Base-by-base conservation (phyloP, 2,329 filamentous ascomycete species). In the Penicillium sp. region DNA sequence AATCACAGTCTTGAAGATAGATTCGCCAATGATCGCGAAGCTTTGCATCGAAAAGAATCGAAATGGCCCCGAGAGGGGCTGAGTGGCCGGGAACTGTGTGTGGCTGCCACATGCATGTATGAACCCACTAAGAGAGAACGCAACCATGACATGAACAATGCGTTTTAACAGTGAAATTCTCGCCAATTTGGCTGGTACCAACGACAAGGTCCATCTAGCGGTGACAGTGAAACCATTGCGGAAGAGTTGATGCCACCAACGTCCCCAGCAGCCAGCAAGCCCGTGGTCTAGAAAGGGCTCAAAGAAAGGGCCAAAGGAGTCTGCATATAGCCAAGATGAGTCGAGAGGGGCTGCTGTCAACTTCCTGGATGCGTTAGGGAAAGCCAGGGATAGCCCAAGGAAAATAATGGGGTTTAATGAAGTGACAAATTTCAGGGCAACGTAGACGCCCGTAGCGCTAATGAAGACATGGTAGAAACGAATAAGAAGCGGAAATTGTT, bases 241-340 rank as follows among this genome's bases (percentile, higher is more conserved):
- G 74, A 96, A 95, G 2, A 87, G 86, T 72, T 97, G 92, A 70
- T 97, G 93, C 93, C 93, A 97, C 80, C 85, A 93, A 18, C 78
- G 79, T 37, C 89, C 86, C 93, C 93, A 97, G 73, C 87, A 88
- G 1, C 91, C 92, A 1, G 83, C 80, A 2, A 97, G 77, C 0
- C 93, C 92, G 52, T 84, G 78, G 55, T 91, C 83, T 9, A 74
- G 49, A 5, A 74, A 49, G 0, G 68, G 58, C 15, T 52, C 39
- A 24, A 68, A 32, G 56, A 80, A 78, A 2, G 74, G 66, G 0
- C 84, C 84, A 71, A 81, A 88, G 10, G 73, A 70, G n/a, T 80
- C 76, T 0, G 82, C 77, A 62, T 87, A 87, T 55, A 86, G 75
- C 82, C 83, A 88, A 2, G 82, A 64, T 63, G 82, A 81, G 40